Conservation (phyloP, 2,329 filamentous ascomycete genomes). For the Aspergillus uvarum region DNA sequence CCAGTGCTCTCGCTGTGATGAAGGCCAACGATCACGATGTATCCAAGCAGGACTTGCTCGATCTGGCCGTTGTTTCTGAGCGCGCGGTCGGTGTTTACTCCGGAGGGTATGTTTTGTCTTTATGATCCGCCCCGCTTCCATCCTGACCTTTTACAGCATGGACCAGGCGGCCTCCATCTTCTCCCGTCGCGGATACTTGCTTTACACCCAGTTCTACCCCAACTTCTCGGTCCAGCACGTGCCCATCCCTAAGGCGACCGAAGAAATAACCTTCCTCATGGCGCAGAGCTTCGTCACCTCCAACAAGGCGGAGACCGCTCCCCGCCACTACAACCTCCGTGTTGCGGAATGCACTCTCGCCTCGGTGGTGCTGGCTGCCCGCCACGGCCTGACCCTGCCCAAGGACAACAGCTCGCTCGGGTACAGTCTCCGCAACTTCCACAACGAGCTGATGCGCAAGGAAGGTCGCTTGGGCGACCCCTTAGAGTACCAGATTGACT, state of each 20-base stretch:
- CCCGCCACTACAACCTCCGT: conserved; percentile 92
- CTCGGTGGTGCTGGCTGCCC: conserved; percentile 64
- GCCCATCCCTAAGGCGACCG: conserved; percentile 74
- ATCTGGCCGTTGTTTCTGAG: conserved; percentile 92
- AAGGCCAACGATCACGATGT: conserved; percentile 79
- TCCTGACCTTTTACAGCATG: conserved; percentile 62
- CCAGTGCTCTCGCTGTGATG: conserved; percentile 84
- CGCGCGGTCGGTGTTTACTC: conserved; percentile 94
- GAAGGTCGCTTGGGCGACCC: conserved; percentile 49
- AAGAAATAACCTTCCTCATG: conserved; percentile 86
- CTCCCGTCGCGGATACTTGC: conserved; percentile 77
- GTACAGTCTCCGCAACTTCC: conserved; percentile 80
- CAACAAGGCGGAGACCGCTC: conserved; percentile 91
- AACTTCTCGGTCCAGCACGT: conserved; percentile 73
- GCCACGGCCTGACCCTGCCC: conserved; percentile 64
- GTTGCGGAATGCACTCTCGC: conserved; percentile 95
- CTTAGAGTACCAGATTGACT: conserved; percentile 67
- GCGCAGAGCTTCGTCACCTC: conserved; percentile 92
- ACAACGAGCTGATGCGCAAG: conserved; percentile 71
- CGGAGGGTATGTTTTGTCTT: conserved; percentile 65
- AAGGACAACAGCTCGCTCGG: conserved; percentile 79
- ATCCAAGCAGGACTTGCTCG: conserved; percentile 87
- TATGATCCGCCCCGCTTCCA: not conserved
- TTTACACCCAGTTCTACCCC: conserved; percentile 88
- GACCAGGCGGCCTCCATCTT: conserved; percentile 97